Evolutionary conservation across 352 stramenopile genomes (phyloP).

Genomic region (Globisporangium iwayamae): DNA sequence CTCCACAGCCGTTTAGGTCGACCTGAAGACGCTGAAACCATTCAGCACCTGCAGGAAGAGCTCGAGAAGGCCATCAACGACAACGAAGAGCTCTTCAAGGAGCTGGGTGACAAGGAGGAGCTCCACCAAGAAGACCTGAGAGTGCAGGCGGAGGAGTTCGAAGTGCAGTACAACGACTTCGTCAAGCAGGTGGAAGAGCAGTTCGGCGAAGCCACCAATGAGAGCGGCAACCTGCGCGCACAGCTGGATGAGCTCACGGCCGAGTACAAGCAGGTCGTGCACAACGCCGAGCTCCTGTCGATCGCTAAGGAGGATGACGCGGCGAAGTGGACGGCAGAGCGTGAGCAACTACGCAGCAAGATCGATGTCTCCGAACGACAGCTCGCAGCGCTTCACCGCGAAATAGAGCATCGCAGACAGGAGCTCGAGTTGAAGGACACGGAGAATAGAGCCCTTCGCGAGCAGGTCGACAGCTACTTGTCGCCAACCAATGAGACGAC

Average conservation of each 20-base stretch:
- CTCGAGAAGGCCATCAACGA: slow-evolving; percentile 31
- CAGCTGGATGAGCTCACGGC: slow-evolving; percentile 46
- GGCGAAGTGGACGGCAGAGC: slow-evolving; percentile 47
- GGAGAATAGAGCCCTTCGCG: slow-evolving; percentile 43
- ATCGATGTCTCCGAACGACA: slow-evolving; percentile 37
- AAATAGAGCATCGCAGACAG: slow-evolving; percentile 49
- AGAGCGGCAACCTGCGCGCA: slow-evolving; percentile 53
- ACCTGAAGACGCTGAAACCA: slow-evolving; percentile 23
- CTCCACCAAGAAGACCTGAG: slow-evolving; percentile 43
- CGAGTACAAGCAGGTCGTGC: slow-evolving; percentile 36
- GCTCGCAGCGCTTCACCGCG: slow-evolving; percentile 37
- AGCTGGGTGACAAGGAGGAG: slow-evolving; percentile 44
- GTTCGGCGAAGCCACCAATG: slow-evolving; percentile 39
- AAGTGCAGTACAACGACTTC: slow-evolving; percentile 57
- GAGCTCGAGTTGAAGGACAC: slow-evolving; percentile 48
- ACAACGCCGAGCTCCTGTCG: slow-evolving; percentile 23
- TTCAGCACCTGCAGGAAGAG: slow-evolving; percentile 43
- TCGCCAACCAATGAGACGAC: slow-evolving; percentile 48
- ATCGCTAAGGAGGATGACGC: slow-evolving; percentile 40
- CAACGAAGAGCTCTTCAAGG: slow-evolving; percentile 38
- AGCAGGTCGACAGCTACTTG: slow-evolving; percentile 51
- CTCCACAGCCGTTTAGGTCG: slow-evolving; percentile 22
- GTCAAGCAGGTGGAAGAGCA: slow-evolving; percentile 48
- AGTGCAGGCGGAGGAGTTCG: slow-evolving; percentile 44
- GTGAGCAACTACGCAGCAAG: slow-evolving; percentile 38